These are phyloP conservation scores for Aspergillus tubingensis DNA, from an alignment of 2,329 filamentous ascomycete genomes.

Conservation along the genomic window DNA sequence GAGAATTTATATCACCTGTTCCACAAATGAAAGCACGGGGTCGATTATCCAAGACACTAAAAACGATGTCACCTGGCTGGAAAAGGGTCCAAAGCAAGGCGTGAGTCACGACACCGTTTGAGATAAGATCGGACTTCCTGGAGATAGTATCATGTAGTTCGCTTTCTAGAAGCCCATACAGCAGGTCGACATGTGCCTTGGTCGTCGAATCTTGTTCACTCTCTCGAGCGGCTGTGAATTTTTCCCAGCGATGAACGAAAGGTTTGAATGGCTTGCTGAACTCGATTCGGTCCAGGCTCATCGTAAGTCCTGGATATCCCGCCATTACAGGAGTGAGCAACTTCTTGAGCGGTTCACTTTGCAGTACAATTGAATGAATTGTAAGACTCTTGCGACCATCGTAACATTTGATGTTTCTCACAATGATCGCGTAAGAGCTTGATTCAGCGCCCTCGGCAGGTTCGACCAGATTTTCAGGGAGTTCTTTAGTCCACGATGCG, in stretches of 20 bases:
- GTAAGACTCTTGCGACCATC: slow-evolving; percentile 63
- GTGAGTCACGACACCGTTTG: slow-evolving; percentile 57
- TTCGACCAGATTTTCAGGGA: not conserved
- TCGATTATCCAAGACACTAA: slow-evolving; percentile 3
- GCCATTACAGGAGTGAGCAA: not conserved
- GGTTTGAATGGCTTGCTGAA: slow-evolving; percentile 64
- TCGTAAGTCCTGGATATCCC: slow-evolving; percentile 61
- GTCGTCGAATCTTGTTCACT: slow-evolving; percentile 47
- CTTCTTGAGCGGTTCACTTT: not conserved
- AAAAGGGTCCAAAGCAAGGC: slow-evolving; percentile 48
- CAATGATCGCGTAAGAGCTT: slow-evolving; percentile 61
- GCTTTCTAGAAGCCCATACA: slow-evolving; percentile 48
- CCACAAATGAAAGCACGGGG: not conserved
- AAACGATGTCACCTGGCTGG: slow-evolving; percentile 29
- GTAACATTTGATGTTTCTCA: slow-evolving; percentile 59
- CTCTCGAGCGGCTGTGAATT: slow-evolving; percentile 47
- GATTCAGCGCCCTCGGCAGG: slow-evolving; percentile 60
- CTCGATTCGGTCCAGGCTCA: slow-evolving; percentile 60
- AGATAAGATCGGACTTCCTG: slow-evolving; percentile 53
- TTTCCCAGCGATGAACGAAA: slow-evolving; percentile 66
- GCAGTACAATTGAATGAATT: slow-evolving; percentile 52
- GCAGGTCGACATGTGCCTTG: slow-evolving; percentile 50
- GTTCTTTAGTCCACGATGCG: not conserved
- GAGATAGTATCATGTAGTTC: slow-evolving; percentile 56
- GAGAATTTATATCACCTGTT: not conserved